phyloP scores from a whole-genome alignment of 257 asterid genomes.

The Scutellaria galericulata region DNA sequence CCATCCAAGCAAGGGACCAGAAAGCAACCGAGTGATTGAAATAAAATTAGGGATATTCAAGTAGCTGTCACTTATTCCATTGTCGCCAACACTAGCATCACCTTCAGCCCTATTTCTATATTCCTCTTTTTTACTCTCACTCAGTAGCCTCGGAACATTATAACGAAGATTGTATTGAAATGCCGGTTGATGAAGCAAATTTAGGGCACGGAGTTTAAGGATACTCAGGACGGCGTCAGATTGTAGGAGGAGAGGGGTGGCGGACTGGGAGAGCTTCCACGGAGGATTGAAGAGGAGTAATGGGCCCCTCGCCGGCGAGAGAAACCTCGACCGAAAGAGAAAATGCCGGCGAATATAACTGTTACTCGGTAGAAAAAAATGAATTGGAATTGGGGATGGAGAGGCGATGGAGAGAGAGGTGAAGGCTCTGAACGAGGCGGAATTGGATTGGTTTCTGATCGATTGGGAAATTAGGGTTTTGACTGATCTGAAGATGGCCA shows the following conservation, averaged over 20 bases:
- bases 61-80: constrained; percentile 53
- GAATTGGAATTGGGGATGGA: constrained; percentile 39
- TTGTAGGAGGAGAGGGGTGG: constrained; percentile 83
- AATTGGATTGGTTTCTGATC: constrained; percentile 29
- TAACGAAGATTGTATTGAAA: constrained; percentile 43
- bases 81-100: constrained; percentile 31
- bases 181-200: constrained; percentile 43
- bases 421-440: constrained; percentile 43
- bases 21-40: constrained; percentile 75
- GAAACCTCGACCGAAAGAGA: constrained; percentile 57
- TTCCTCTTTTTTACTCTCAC: constrained; percentile 29
- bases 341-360: constrained; percentile 45
- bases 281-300: constrained; percentile 83
- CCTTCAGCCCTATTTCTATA: constrained; percentile 32
- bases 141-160: constrained; percentile 37
- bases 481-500: constrained; percentile 78
- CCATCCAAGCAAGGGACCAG: constrained; percentile 96
- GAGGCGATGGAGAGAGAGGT: constrained; percentile 49
- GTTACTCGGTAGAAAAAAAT: constrained; percentile 38
- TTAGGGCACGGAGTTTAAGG: constrained; percentile 50
- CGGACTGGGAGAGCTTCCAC: constrained; percentile 83
- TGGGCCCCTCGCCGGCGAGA: constrained; percentile 62
- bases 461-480: constrained; percentile 65
- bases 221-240: constrained; percentile 62
- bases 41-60: constrained; percentile 80